A percentile compares a stretch with the other conserved stretches of the same genome.
These are phyloP conservation scores for Trypanosoma lewisi DNA, from an alignment of 208 protist species.

Conservation along the genomic window DNA sequence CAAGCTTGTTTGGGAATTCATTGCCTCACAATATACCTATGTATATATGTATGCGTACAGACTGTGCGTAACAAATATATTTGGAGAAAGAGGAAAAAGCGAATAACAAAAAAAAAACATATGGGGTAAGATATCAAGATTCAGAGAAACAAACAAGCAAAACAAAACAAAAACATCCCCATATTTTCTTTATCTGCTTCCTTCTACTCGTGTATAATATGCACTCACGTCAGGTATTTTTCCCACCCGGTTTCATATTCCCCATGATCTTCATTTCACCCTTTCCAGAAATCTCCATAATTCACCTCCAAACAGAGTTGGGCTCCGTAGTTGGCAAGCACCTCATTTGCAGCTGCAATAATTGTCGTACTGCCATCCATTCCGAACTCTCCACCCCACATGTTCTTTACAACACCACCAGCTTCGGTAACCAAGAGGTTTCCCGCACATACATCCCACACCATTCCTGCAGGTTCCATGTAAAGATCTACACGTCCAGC, in stretches of 20 bases:
- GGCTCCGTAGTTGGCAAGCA: constrained; percentile 29
- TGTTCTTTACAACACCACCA: constrained; percentile 57
- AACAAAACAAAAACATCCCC: constrained; percentile 7
- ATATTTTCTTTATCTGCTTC: not conserved
- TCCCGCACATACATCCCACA: constrained; percentile 65
- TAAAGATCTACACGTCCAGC: constrained; percentile 61
- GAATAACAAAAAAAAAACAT: not conserved
- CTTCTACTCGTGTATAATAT: too few relatives aligned
- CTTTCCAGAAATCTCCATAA: constrained; percentile 44
- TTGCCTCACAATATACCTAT: not conserved
- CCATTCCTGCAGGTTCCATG: constrained; percentile 49
- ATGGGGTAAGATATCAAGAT: not conserved
- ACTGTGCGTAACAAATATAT: not conserved
- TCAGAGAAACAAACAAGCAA: not conserved
- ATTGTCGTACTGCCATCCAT: constrained; percentile 54
- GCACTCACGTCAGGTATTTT: too few relatives aligned
- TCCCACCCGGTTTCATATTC: not conserved
- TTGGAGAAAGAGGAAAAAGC: not conserved
- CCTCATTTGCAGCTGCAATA: constrained; percentile 40
- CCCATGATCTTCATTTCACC: not conserved
- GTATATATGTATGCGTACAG: not conserved
- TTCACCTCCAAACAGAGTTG: constrained; percentile 30
- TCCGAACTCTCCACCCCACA: constrained; percentile 46
- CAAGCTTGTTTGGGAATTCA: not conserved
- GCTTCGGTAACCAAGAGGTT: constrained; percentile 70